Conservation (phyloP, 768 basidiomycete genomes). For the Tremella fuciformis region DNA sequence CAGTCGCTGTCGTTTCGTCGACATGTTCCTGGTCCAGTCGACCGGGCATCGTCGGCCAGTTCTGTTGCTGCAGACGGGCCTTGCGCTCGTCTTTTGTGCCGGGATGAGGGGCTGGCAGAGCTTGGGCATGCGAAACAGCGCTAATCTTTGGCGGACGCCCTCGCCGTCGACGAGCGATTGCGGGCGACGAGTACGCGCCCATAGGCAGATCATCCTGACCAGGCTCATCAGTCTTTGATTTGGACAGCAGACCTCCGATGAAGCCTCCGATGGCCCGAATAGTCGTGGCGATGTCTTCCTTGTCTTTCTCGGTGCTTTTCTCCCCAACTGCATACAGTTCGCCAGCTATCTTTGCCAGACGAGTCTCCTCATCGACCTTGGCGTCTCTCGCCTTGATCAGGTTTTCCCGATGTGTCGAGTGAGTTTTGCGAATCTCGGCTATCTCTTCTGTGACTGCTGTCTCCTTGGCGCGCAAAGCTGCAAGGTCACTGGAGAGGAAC, state of each 20-base stretch:
- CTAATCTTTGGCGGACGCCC: conserved; percentile 38
- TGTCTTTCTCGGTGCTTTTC: conserved; percentile 16
- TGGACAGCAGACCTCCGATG: conserved; percentile 15
- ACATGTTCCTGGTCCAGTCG: not conserved
- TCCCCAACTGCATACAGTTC: conserved; percentile 20
- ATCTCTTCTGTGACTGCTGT: conserved; percentile 5
- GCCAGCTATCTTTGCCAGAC: conserved; percentile 20
- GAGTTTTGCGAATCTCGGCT: not conserved
- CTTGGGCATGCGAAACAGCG: too few species aligned
- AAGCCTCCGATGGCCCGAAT: conserved; percentile 29
- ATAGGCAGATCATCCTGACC: conserved; percentile 6
- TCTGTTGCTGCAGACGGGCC: not conserved
- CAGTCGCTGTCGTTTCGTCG: not conserved
- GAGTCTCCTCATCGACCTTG: conserved; percentile 24
- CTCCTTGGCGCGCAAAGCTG: not conserved
- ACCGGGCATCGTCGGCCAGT: not conserved
- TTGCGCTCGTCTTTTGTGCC: not conserved
- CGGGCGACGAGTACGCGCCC: conserved; percentile 34
- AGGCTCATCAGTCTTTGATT: not conserved
- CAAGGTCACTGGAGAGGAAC: conserved; percentile 8
- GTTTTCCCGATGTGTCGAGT: conserved; percentile 15
- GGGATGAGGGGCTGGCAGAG: conserved; percentile 1
- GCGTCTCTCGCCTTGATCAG: conserved; percentile 21
- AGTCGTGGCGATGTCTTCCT: conserved; percentile 14
- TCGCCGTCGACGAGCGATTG: conserved; percentile 35